A percentile compares a stretch with the other conserved stretches of the same genome.
These are phyloP conservation scores for Candida caryicola DNA, from an alignment of 805 yeast species.

Conservation along the genomic window DNA sequence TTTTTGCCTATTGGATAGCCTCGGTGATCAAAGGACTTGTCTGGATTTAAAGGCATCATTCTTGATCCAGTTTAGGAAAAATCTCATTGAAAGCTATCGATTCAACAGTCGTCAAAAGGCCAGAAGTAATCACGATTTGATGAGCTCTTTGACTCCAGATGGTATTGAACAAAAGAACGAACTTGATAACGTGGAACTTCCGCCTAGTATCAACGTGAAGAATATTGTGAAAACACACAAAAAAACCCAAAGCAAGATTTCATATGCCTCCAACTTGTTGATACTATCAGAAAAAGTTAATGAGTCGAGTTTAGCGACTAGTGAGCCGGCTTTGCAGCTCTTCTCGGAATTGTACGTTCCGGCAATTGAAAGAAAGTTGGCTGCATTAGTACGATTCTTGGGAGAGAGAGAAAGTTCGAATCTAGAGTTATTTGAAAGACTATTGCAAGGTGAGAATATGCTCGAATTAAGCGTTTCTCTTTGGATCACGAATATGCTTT, in stretches of 20 bases:
- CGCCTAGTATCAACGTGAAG: conserved; percentile 34
- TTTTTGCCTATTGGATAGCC: conserved; percentile 13
- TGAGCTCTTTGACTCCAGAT: conserved; percentile 8
- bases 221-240: conserved; percentile 19
- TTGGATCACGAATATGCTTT: conserved; percentile 31
- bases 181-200: conserved; percentile 35
- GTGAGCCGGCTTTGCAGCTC: conserved; percentile 5
- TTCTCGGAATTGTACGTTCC: conserved; percentile 17
- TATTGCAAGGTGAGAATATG: conserved; percentile 12
- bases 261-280: conserved; percentile 14
- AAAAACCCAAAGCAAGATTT: conserved; percentile 5
- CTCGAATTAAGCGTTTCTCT: conserved; percentile 18
- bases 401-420: conserved; percentile 1
- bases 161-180: conserved; percentile 15
- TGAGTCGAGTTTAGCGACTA: conserved; percentile 1
- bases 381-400: conserved; percentile 4
- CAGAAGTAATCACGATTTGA: conserved; percentile 11
- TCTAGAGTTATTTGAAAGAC: conserved; percentile 11
- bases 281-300: conserved; percentile 13
- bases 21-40: conserved; percentile 12
- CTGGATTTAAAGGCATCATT: conserved; percentile 1
- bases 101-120: conserved; percentile 3
- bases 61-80: conserved; percentile 12
- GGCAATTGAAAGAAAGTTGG: conserved; percentile 20
- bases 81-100: conserved; percentile 16